A percentile compares a stretch with the other conserved stretches of the same genome.
Evolutionary conservation across 768 basidiomycete species (phyloP).

Genomic region (Panaeolus papilionaceus): DNA sequence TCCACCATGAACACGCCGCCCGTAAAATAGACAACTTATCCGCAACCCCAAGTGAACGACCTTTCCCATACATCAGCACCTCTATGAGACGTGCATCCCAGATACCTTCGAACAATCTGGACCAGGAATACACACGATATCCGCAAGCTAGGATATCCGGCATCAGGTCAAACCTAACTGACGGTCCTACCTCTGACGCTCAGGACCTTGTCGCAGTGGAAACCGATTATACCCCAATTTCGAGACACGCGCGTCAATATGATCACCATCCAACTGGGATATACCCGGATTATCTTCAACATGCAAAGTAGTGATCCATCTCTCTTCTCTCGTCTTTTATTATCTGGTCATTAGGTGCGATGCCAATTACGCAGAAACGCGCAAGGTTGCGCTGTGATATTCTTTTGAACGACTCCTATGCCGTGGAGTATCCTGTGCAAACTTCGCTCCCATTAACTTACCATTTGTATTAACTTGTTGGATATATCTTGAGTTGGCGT

Average conservation of each 20-base stretch:
- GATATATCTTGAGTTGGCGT: not conserved
- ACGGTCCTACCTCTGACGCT: not conserved
- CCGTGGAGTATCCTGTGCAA: not conserved
- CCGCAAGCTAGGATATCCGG: conserved; percentile 6
- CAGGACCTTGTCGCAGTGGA: not conserved
- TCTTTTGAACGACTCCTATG: not conserved
- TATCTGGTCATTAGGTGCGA: not conserved
- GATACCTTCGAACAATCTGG: not conserved
- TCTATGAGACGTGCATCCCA: not conserved
- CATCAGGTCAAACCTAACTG: conserved; percentile 4
- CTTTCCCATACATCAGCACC: conserved; percentile 4
- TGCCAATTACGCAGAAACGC: not conserved
- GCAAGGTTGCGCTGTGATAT: not conserved
- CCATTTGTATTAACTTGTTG: not conserved
- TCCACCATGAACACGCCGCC: not conserved
- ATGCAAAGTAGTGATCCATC: not conserved
- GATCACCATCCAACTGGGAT: not conserved
- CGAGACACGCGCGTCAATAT: not conserved
- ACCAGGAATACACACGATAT: conserved; percentile 5
- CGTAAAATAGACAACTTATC: conserved; percentile 21
- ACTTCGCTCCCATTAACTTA: not conserved
- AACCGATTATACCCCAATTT: conserved; percentile 3
- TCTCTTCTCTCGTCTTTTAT: not conserved
- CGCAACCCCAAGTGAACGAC: conserved; percentile 17
- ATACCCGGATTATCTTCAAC: conserved; percentile 9